Conservation (phyloP, 768 basidiomycete species). For the Kwoniella botswanensis region DNA sequence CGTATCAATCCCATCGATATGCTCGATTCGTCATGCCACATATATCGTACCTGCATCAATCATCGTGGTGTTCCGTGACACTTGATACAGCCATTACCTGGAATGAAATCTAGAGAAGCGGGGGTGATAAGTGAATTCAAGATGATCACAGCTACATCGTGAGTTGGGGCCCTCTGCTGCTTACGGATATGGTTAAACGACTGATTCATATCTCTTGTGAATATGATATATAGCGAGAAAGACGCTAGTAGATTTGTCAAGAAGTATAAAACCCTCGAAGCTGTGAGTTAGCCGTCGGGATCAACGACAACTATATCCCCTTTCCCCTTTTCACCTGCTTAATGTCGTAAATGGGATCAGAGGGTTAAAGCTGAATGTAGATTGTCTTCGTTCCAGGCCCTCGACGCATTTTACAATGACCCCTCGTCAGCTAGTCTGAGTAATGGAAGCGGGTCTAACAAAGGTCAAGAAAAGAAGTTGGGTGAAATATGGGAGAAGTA, state of each 20-base stretch:
- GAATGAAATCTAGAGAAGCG: slow-evolving; percentile 15
- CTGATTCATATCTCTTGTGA: too few relatives aligned
- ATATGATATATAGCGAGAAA: slow-evolving; percentile 26
- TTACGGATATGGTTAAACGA: too few relatives aligned
- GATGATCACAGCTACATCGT: slow-evolving; percentile 53
- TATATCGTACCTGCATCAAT: background rate
- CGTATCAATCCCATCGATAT: too few relatives aligned
- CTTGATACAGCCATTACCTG: slow-evolving; percentile 14
- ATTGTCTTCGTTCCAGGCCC: slow-evolving; percentile 35
- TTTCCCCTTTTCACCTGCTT: background rate
- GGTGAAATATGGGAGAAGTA: slow-evolving; percentile 56
- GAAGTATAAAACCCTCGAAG: slow-evolving; percentile 53
- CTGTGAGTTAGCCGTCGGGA: slow-evolving; percentile 31
- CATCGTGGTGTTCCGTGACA: background rate
- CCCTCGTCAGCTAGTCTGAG: slow-evolving; percentile 31
- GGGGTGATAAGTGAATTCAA: slow-evolving; percentile 37
- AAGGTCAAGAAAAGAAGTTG: slow-evolving; percentile 53
- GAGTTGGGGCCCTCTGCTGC: slow-evolving; percentile 19
- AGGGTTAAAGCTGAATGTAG: background rate
- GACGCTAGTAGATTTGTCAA: slow-evolving; percentile 54
- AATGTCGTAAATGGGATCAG: background rate
- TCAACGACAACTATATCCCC: background rate
- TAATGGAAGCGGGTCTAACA: slow-evolving; percentile 25
- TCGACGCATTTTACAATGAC: slow-evolving; percentile 55
- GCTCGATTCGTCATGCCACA: too few relatives aligned